Base-by-base conservation (phyloP, 495 filamentous ascomycete genomes). In the Neurospora sublineolata region DNA sequence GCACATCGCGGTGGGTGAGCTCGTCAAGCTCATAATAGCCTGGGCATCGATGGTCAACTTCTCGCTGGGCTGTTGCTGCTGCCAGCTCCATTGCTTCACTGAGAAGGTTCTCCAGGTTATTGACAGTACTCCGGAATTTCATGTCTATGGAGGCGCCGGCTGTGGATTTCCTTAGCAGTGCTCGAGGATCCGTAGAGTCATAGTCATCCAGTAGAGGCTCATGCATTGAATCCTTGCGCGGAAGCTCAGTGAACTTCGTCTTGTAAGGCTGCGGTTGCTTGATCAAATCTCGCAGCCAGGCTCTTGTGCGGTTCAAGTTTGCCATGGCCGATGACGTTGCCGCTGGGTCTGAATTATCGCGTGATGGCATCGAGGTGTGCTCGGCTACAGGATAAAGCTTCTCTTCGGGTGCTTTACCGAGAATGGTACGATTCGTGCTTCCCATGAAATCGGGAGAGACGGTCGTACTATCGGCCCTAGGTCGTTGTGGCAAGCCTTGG, bases 1-100 rank as follows among this genome's bases (percentile, higher is more conserved):
- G 11, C 69, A 68, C 73, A 67, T 39, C 72, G 67, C 42, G 37
- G 68, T 70, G 68, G 1, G 68, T 40, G 42, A 72, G 23, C 41
- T 75, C 71, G 60, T 75, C 68, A 39, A 70, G 72, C 30, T 46
- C 70, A 20, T 39, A 46, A 12, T 71, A 68, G 1, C 68, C 46
- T n/a, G 46, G 38, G 12, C 69, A 46, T 12, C 73, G 46, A 3
- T 74, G 70, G 8, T 74, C 72, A 10, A 64, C 52, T 71, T 75
- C 74, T 64, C 78, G 73, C 18, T 79, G 76, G 16, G 76, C 77
- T 67, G 76, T 80, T 69, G 84, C 75, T 33, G 80, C 77, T 20
- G 83, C 84, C 23, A 87, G 74, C 0, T 74, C 76, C 20, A 85
- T 71, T 20, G 84, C 85, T 74, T 86, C 82, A 41, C 77, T 78